Percentiles rank a stretch among this genome's conserved stretches.
Conservation (phyloP, 768 basidiomycete genomes). For the Mycena galopus region DNA sequence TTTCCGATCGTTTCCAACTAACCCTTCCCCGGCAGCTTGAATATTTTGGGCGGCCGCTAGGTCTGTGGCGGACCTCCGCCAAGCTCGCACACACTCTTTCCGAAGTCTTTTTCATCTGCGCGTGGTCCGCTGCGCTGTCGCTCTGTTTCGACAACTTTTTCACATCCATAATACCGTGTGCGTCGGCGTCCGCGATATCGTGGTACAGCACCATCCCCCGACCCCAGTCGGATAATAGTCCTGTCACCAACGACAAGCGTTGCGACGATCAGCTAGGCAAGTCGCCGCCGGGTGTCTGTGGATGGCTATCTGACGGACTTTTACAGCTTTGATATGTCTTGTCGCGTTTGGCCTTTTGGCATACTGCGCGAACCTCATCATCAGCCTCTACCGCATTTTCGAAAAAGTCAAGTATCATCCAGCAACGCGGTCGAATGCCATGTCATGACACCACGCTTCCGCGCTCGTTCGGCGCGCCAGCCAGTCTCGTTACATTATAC, state of each 20-base stretch:
- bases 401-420: slow-evolving; percentile 88
- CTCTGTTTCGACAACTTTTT: slow-evolving; percentile 94
- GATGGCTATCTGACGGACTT: slow-evolving; percentile 28
- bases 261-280: slow-evolving; percentile 76
- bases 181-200: slow-evolving; percentile 65
- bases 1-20: slow-evolving; percentile 3
- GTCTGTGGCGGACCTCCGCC: slow-evolving; percentile 90
- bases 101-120: slow-evolving; percentile 92
- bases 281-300: not conserved
- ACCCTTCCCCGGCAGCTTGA: slow-evolving; percentile 70
- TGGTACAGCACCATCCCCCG: slow-evolving; percentile 85
- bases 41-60: slow-evolving; percentile 92
- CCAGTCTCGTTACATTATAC: not conserved
- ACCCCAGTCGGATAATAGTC: slow-evolving; percentile 60
- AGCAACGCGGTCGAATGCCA: slow-evolving; percentile 41
- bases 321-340: slow-evolving; percentile 74
- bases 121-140: slow-evolving; percentile 92
- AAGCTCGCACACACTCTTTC: slow-evolving; percentile 90
- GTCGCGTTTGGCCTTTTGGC: slow-evolving; percentile 83
- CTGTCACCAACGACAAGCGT: slow-evolving; percentile 66
- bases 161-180: slow-evolving; percentile 86
- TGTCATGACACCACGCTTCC: slow-evolving; percentile 29
- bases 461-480: not conserved
- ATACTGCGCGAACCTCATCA: slow-evolving; percentile 88
- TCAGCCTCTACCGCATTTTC: slow-evolving; percentile 88